Evolutionary conservation across 208 protist species (phyloP), one percentile per base, ranked within the genome.

Genomic region (Leishmania braziliensis): DNA sequence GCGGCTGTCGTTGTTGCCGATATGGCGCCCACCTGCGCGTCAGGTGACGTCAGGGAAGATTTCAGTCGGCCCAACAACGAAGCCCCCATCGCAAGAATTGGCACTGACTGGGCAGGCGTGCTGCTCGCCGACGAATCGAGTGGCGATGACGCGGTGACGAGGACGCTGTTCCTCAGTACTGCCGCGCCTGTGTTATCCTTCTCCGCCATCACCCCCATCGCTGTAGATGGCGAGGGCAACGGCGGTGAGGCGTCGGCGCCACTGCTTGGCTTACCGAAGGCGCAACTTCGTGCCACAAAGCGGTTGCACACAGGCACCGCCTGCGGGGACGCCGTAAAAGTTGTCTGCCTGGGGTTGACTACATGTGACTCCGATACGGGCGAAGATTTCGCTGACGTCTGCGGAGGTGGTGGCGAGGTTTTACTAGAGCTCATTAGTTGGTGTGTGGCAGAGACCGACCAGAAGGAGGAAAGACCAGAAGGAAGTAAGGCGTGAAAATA

Each of bases 251-350:
- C 16, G 33, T 29, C 63, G 0, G 29, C n/a, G 29, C 10, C 29
- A 23, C 23, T 54, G 71, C 48, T 78, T 3, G 82, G 63, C 46
- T 75, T 72, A 6, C 66, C 68, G 23, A 82, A 79, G 69, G 75
- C 62, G 50, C 81, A 26, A 71, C 72, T 78, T 36, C 81, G 77
- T 5, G 77, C 82, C 12, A 77, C 82, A 54, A 85, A 85, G 60
- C 82, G 82, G 53, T 79, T 29, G 26, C 29, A 3, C 51, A 62
- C 16, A 8, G 72, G 72, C 48, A 62, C 72, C 20, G 48, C 36
- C n/a, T 43, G 43, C 48, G 71, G 48, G 16, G 50, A 23, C 10
- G 50, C 29, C 18, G 18, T n/a, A 5, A 10, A 43, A 36, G 10
- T 26, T 1, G 69, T 36, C 69, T 36, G 69, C 69, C 12, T 9